Base-by-base conservation (phyloP, 768 basidiomycete species). In the Russula griseocarnosa region DNA sequence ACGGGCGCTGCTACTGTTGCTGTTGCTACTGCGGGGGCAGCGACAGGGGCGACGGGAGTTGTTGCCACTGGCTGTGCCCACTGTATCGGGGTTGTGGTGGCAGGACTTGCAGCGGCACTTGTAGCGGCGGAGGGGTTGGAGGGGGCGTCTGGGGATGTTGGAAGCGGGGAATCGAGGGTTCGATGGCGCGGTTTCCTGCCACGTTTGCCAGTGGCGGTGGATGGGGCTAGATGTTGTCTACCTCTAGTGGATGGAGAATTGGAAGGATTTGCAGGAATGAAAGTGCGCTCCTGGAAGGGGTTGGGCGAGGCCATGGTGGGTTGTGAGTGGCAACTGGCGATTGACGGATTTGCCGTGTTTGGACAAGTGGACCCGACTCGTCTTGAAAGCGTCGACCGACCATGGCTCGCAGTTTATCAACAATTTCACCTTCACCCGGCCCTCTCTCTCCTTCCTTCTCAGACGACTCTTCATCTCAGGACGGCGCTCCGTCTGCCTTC, bases 391-490 rank as follows among this genome's bases (percentile, higher is more conserved):
- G 11, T 22, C 9, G n/a, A 10, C 10, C 46, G n/a, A 10, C n/a
- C 46, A 65, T 75, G 74, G 69, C 73, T 20, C 72, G 71, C 66
- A 70, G 71, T 67, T 70, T 73, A 66, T 78, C 76, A 67, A 77
- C 73, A 34, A 74, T 76, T 8, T 74, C 76, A 1, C 72, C 77
- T 13, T 75, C 73, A 16, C 77, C 79, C 20, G 76, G 77, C 54
- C 75, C 79, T 16, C 74, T 73, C 22, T 77, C 79, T n/a, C 78
- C 77, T 2, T 66, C 75, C 1, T 76, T 79, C 66, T 77, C 77
- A 34, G 64, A 59, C 36, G 64, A 60, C 49, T 63, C 62, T n/a
- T 74, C 76, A 20, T 60, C 40, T 3, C 56, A 62, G 5, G 69
- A 69, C n/a, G 40, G 59, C 22, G 47, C 60, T 63, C 60, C 69